phyloP scores from a whole-genome alignment of 116 monocot species.

The Thalassia testudinum region DNA sequence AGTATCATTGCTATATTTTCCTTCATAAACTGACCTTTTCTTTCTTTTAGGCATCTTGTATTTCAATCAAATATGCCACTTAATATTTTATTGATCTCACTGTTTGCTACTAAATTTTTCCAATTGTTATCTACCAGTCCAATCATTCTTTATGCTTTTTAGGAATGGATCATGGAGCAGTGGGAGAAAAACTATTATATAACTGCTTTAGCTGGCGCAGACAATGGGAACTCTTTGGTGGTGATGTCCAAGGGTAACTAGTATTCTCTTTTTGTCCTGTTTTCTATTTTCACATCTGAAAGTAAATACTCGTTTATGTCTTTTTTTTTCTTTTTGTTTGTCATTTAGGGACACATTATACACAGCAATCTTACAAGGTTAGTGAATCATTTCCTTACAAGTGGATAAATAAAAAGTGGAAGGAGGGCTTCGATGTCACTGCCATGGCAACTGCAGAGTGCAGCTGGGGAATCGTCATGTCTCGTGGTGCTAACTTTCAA shows the following conservation, averaged over 20 bases:
- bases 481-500: constrained; percentile 68
- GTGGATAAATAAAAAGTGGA: constrained; percentile 99
- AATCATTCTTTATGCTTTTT: constrained; percentile 5
- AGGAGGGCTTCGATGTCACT: constrained; percentile 87
- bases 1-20: constrained; percentile 1
- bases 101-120: no score
- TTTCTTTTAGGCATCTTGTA: no score
- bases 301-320: not conserved
- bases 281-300: not conserved
- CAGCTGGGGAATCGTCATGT: constrained; percentile 92
- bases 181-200: constrained; percentile 99
- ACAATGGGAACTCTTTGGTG: constrained; percentile 82
- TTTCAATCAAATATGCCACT: no score
- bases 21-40: not conserved
- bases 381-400: constrained; percentile 96
- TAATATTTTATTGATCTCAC: no score
- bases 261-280: not conserved
- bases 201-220: constrained; percentile 80
- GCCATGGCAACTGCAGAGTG: constrained; percentile 92
- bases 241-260: constrained; percentile 88
- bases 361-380: constrained; percentile 94
- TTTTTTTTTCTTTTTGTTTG: not conserved
- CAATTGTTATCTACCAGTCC: no score
- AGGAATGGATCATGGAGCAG: constrained; percentile 99
- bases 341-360: constrained; percentile 54